A percentile compares a stretch with the other conserved stretches of the same genome.
Conservation (phyloP, 176 grass and related monocot genomes). For the Zizania latifolia region DNA sequence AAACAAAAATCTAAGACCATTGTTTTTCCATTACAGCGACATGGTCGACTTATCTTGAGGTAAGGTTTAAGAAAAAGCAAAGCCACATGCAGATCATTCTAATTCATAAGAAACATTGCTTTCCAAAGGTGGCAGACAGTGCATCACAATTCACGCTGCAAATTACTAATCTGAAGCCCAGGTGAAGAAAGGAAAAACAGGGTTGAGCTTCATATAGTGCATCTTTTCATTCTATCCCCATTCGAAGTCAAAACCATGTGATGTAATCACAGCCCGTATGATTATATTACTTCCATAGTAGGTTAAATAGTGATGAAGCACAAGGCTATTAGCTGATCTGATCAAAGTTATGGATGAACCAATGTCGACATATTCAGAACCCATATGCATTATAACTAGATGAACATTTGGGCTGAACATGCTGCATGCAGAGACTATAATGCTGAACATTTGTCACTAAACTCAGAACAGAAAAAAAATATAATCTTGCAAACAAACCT, state of each 20-base stretch:
- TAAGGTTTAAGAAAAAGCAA: conserved; percentile 15
- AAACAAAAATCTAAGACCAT: not conserved
- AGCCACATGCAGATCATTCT: not conserved
- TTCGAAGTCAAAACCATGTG: not conserved
- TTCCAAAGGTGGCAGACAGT: not conserved
- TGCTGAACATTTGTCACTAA: not conserved
- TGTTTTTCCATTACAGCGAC: not conserved
- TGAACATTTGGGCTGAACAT: too few species aligned
- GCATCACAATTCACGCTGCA: not conserved
- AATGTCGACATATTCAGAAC: not conserved
- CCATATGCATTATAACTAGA: not conserved
- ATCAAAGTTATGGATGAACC: not conserved
- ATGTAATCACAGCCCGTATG: not conserved
- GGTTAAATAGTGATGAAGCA: not conserved
- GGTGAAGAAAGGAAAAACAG: not conserved
- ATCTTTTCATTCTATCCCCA: not conserved
- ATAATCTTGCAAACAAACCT: not conserved
- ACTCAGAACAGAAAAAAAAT: not conserved
- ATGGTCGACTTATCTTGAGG: conserved; percentile 7
- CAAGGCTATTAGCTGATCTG: not conserved
- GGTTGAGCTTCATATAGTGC: not conserved
- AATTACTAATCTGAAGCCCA: not conserved
- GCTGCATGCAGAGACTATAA: not conserved
- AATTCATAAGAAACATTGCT: not conserved
- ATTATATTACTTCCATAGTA: not conserved